These are phyloP conservation scores for Cladorrhinum sp. DNA, from an alignment of 2,329 filamentous ascomycete species.

Conservation along the genomic window DNA sequence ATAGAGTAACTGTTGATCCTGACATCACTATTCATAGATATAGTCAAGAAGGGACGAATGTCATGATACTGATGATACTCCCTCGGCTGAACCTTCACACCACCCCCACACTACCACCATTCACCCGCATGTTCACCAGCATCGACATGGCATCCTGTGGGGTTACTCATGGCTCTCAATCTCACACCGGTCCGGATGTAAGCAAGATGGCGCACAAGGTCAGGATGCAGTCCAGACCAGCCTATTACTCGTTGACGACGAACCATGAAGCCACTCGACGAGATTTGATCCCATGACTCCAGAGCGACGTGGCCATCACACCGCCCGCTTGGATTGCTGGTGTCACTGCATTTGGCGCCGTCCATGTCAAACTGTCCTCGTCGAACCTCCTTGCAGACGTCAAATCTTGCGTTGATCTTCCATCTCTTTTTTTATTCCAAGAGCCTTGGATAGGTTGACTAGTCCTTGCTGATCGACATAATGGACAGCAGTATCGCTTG, in stretches of 20 bases:
- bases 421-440: neutral
- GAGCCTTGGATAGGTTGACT: neutral
- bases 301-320: slow-evolving; percentile 15
- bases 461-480: slow-evolving; percentile 1
- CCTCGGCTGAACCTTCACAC: no score
- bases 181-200: neutral
- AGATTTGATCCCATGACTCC: slow-evolving; percentile 10
- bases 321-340: slow-evolving; percentile 5
- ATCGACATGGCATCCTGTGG: neutral
- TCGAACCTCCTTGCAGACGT: neutral
- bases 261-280: neutral
- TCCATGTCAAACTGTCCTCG: no score
- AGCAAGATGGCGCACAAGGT: neutral
- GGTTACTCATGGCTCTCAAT: neutral
- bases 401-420: neutral
- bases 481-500: slow-evolving; percentile 13
- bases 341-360: neutral
- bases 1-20: neutral
- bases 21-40: no score
- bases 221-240: no score
- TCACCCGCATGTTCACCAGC: neutral
- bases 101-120: neutral
- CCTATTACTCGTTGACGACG: neutral
- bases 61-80: no score
- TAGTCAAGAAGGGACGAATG: no score